A percentile compares a stretch with the other conserved stretches of the same genome.
phyloP scores from a whole-genome alignment of 768 basidiomycete genomes.

The Panaeolus cyanescens region DNA sequence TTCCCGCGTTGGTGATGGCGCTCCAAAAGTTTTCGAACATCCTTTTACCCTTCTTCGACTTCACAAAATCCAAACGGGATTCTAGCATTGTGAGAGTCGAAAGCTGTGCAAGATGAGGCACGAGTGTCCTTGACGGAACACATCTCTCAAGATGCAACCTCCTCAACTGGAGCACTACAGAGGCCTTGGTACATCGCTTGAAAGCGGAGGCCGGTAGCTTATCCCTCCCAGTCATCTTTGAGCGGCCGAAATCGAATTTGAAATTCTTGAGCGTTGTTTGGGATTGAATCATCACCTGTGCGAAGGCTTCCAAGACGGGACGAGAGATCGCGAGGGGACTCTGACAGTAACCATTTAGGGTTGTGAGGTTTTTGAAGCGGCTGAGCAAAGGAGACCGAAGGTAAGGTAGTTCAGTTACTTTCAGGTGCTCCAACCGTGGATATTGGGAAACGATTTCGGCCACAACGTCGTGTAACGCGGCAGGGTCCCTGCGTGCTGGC shows the following conservation, averaged over 20 bases:
- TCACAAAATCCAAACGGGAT: too few species aligned
- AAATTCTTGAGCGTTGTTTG: too few species aligned
- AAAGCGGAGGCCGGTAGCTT: not conserved
- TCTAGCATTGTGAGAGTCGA: too few species aligned
- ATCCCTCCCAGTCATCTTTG: too few species aligned
- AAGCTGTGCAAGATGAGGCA: too few species aligned
- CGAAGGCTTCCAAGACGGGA: not conserved
- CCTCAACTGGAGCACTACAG: too few species aligned
- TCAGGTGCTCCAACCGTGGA: not conserved
- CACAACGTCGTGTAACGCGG: not conserved
- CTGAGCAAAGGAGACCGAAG: not conserved
- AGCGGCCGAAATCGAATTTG: too few species aligned
- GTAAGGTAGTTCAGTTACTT: not conserved
- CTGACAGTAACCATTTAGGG: not conserved
- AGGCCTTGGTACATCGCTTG: too few species aligned
- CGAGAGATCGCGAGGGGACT: not conserved
- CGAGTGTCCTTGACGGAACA: too few species aligned
- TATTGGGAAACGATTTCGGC: not conserved
- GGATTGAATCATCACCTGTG: not conserved
- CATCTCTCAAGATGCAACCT: too few species aligned
- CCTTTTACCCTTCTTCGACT: too few species aligned
- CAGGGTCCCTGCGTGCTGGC: not conserved
- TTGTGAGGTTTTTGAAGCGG: not conserved
- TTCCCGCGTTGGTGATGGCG: not conserved
- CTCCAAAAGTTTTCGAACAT: not conserved